Conservation (phyloP, 129 eudicot species). For the Artemisia annua region DNA sequence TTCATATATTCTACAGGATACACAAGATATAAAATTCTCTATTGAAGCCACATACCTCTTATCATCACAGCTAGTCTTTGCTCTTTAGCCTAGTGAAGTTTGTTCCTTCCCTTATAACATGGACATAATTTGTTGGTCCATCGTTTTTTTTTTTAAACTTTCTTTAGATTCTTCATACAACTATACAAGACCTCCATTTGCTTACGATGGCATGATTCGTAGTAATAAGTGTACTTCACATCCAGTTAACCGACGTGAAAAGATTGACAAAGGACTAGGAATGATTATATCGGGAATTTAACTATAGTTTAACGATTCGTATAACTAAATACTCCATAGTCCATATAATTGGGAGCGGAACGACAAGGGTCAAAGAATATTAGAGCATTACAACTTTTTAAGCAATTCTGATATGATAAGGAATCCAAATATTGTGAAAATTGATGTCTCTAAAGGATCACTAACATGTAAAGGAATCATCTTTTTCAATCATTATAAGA, state of each 20-base stretch:
- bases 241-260: conserved; percentile 14
- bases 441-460: conserved; percentile 25
- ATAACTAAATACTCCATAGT: background rate
- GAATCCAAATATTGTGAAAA: conserved; percentile 40
- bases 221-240: background rate
- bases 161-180: conserved; percentile 27
- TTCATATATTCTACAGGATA: conserved; percentile 31
- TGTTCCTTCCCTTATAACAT: conserved; percentile 25
- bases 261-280: background rate
- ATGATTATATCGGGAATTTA: background rate
- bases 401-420: conserved; percentile 44
- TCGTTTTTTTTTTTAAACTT: conserved; percentile 13
- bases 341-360: background rate
- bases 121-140: conserved; percentile 19
- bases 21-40: conserved; percentile 22
- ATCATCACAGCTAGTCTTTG: conserved; percentile 23
- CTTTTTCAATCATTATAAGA: conserved; percentile 1
- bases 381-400: conserved; percentile 18
- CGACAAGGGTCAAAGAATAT: conserved; percentile 21
- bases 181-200: conserved; percentile 14
- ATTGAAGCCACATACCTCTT: conserved; percentile 39
- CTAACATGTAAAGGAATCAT: conserved; percentile 25
- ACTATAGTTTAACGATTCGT: background rate
- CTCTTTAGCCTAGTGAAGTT: conserved; percentile 8
- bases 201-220: conserved; percentile 12